Evolutionary conservation across 2,329 filamentous ascomycete species (phyloP).

Genomic region (Colletotrichum incanum): DNA sequence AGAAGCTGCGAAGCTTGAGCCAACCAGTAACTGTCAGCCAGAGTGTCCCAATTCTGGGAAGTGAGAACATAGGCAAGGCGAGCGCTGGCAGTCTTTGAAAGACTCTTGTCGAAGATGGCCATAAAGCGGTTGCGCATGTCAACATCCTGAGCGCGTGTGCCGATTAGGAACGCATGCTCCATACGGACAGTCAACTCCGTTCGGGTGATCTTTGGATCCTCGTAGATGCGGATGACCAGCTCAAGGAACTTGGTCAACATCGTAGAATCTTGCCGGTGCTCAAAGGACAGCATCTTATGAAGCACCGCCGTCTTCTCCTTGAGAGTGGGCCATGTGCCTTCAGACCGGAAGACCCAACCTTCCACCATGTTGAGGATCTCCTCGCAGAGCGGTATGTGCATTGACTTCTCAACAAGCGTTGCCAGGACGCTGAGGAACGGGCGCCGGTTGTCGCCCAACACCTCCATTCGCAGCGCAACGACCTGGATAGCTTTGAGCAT

Average conservation of each 20-base stretch:
- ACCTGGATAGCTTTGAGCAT: slow-evolving; percentile 97
- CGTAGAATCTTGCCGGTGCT: slow-evolving; percentile 85
- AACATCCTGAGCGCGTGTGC: slow-evolving; percentile 91
- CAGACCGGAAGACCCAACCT: slow-evolving; percentile 94
- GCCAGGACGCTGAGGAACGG: slow-evolving; percentile 97
- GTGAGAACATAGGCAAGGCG: slow-evolving; percentile 91
- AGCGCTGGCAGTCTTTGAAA: slow-evolving; percentile 92
- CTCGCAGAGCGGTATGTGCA: slow-evolving; percentile 87
- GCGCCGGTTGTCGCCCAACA: slow-evolving; percentile 89
- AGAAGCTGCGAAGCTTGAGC: slow-evolving; percentile 95
- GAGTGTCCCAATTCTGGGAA: slow-evolving; percentile 96
- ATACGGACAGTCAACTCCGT: slow-evolving; percentile 97
- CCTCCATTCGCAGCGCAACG: slow-evolving; percentile 92
- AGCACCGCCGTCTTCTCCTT: slow-evolving; percentile 99
- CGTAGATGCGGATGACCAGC: slow-evolving; percentile 97
- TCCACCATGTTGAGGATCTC: slow-evolving; percentile 97
- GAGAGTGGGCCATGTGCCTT: slow-evolving; percentile 94
- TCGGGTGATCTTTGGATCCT: slow-evolving; percentile 94
- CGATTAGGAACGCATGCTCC: slow-evolving; percentile 98
- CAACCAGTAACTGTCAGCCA: slow-evolving; percentile 96
- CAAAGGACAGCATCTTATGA: slow-evolving; percentile 99
- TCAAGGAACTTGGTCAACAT: slow-evolving; percentile 95
- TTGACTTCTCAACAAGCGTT: slow-evolving; percentile 94
- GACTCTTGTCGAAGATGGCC: slow-evolving; percentile 93
- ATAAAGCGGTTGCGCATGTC: slow-evolving; percentile 98